Evolutionary conservation across 108 stramenopile genomes (phyloP), one percentile per base, ranked within the genome.

Genomic region (Halocafeteria seosinensis): DNA sequence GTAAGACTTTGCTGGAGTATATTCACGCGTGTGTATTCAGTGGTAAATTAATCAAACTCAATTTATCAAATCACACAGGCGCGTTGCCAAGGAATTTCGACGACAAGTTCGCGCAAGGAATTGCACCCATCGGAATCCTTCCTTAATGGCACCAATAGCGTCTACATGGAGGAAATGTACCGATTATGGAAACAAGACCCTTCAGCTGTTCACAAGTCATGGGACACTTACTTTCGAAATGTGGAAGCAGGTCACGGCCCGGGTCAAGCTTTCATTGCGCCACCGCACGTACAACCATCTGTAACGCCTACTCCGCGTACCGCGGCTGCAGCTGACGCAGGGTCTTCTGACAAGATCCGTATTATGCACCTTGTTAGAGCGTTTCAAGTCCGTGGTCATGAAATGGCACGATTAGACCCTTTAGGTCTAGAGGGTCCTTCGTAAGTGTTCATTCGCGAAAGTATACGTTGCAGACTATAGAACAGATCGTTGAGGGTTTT

Each of bases 321-420:
- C 38, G 23, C 36, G 33, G 11, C 64, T 0, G 51, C 38, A 11
- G 25, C 31, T 13, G 50, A 36, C 1, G 31, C 1, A 13, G n/a
- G 51, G 27, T 9, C 62, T 29, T 21, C 11, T 4, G 79, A 78
- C 70, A 71, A 77, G 1, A 42, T 76, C 32, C 72, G 70, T 1
- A 28, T 78, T 13, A 38, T 73, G 29, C 93, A 98, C 71, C 66
- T 98, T n/a, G 92, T 98, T 71, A 87, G 93, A 35, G 80, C 96
- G 38, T 98, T 90, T 62, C 92, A 97, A 79, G 87, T 89, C 12
- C 88, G 88, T 55, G 96, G 96, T 11, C 96, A 98, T 71, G 78
- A 85, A 63, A 86, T 80, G 1, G 93, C 93, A 65, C 80, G 89
- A 55, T 71, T 98, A 38, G 96, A 98, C 75, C 96, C 96, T 24